Evolutionary conservation across 2,329 filamentous ascomycete genomes (phyloP).

Genomic region (Grosmannia clavigera): DNA sequence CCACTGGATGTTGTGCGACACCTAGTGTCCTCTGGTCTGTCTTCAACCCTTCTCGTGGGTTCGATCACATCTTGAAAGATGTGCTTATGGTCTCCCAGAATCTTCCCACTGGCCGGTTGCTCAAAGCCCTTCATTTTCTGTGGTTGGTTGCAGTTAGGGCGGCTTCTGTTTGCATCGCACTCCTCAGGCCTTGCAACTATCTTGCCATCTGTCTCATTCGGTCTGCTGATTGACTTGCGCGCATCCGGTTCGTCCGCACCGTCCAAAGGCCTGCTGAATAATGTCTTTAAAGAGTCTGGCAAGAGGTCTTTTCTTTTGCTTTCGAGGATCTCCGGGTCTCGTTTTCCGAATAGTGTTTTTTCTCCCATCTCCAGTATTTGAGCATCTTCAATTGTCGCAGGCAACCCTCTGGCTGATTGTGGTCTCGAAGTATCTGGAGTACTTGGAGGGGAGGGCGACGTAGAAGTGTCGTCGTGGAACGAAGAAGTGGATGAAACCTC

Average conservation of each 20-base stretch:
- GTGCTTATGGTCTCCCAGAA: background rate
- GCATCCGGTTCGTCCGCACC: background rate
- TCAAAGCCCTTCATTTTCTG: background rate
- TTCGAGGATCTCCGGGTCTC: background rate
- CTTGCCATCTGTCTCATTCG: background rate
- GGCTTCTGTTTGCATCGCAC: background rate
- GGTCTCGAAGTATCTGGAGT: slow-evolving; percentile 31
- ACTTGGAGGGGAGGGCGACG: slow-evolving; percentile 23
- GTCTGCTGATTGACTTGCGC: background rate
- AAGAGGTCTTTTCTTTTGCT: background rate
- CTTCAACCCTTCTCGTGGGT: background rate
- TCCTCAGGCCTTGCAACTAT: background rate
- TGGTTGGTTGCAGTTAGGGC: background rate
- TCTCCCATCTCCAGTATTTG: slow-evolving; percentile 4
- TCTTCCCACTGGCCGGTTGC: background rate
- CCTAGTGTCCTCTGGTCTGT: background rate
- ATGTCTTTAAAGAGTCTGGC: background rate
- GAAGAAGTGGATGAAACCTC: slow-evolving; percentile 27
- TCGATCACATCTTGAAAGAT: background rate
- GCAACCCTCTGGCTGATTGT: slow-evolving; percentile 25
- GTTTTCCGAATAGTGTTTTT: background rate
- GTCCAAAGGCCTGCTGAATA: background rate
- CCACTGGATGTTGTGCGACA: background rate
- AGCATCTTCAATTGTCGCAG: slow-evolving; percentile 12
- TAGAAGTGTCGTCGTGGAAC: slow-evolving; percentile 25